phyloP scores from a whole-genome alignment of 192 early-diverging fungal species.

The Backusella sp. region DNA sequence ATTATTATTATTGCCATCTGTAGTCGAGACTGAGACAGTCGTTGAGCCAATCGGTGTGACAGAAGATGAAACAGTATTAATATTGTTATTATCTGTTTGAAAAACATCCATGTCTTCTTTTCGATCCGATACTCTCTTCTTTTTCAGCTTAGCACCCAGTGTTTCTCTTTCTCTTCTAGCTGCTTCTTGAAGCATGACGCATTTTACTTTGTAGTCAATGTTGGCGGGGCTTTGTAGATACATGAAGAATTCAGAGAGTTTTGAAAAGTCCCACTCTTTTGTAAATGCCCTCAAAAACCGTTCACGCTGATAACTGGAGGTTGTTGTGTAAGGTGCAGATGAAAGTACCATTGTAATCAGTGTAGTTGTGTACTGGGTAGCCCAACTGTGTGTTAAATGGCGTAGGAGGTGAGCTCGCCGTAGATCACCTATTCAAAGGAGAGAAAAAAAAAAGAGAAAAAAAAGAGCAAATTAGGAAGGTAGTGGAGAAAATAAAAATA shows the following conservation, averaged over 20 bases:
- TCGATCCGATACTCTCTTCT: slow-evolving; percentile 13
- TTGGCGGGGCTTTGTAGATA: slow-evolving; percentile 53
- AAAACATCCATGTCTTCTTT: neutral
- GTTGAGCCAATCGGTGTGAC: neutral
- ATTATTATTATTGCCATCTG: neutral
- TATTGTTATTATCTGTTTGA: neutral
- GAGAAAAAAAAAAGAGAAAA: neutral
- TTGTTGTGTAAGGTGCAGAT: slow-evolving; percentile 30
- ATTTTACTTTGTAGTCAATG: slow-evolving; percentile 42
- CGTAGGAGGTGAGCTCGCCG: slow-evolving; percentile 45
- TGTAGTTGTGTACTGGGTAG: slow-evolving; percentile 50
- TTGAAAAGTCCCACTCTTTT: slow-evolving; percentile 64
- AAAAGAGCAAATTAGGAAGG: neutral
- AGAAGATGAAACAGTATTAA: neutral
- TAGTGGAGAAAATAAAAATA: neutral
- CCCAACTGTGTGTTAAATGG: slow-evolving; percentile 52
- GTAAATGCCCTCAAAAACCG: slow-evolving; percentile 55
- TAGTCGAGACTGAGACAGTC: neutral
- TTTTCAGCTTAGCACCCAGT: slow-evolving; percentile 24
- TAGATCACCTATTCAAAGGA: slow-evolving; percentile 38
- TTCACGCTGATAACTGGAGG: slow-evolving; percentile 24
- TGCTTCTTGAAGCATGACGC: slow-evolving; percentile 41
- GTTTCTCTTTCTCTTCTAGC: slow-evolving; percentile 36
- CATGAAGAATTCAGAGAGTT: slow-evolving; percentile 62
- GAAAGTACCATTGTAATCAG: slow-evolving; percentile 48